Evolutionary conservation across 2,329 filamentous ascomycete species (phyloP).

Genomic region (Penicillium sumatraense): DNA sequence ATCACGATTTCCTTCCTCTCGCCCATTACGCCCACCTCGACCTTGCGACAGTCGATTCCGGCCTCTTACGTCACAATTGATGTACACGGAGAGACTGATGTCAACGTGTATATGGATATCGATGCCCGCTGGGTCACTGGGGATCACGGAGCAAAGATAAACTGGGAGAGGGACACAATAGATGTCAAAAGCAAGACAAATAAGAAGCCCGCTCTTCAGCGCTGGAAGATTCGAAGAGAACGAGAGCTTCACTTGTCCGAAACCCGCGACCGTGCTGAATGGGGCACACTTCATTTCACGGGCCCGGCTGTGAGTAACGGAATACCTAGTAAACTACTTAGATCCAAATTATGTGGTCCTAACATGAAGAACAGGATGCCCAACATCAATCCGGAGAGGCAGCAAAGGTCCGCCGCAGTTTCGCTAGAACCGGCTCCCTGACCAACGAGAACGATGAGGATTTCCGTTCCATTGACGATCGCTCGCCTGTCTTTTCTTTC

Average conservation of each 20-base stretch:
- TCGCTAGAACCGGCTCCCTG: conserved; percentile 69
- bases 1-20: conserved; percentile 70
- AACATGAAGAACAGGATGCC: conserved; percentile 51
- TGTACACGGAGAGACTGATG: conserved; percentile 68
- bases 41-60: conserved; percentile 78
- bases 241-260: conserved; percentile 75
- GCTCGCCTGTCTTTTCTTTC: conserved; percentile 83
- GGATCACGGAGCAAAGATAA: conserved; percentile 68
- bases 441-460: conserved; percentile 68
- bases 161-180: conserved; percentile 66
- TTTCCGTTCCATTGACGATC: conserved; percentile 73
- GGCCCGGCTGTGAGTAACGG: conserved; percentile 59
- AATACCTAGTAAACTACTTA: neutral
- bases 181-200: conserved; percentile 44
- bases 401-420: conserved; percentile 66
- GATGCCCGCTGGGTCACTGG: conserved; percentile 85
- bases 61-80: conserved; percentile 76
- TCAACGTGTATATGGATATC: conserved; percentile 68
- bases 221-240: conserved; percentile 48
- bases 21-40: conserved; percentile 80
- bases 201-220: conserved; percentile 45
- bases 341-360: conserved; percentile 9
- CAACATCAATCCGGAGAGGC: conserved; percentile 75
- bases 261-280: conserved; percentile 74
- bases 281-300: conserved; percentile 80